phyloP scores from a whole-genome alignment of 345 rosid species.

The Boechera retrofracta region DNA sequence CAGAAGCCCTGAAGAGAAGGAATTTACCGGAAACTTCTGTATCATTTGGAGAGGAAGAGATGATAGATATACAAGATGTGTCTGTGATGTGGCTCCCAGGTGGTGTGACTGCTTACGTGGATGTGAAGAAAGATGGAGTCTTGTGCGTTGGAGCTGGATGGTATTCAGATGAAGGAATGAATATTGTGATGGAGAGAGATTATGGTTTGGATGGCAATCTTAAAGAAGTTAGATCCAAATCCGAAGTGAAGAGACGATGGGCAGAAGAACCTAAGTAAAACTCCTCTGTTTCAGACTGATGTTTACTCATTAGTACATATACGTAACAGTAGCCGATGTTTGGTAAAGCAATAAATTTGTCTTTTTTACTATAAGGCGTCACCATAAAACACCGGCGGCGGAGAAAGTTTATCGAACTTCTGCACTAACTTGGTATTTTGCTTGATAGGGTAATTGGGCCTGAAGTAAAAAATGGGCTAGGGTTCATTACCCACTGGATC shows the following conservation, averaged over 20 bases:
- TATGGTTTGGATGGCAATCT: constrained; percentile 83
- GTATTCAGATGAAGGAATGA: constrained; percentile 92
- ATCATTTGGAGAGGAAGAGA: constrained; percentile 83
- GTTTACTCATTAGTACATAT: constrained; percentile 15
- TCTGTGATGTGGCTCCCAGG: constrained; percentile 88
- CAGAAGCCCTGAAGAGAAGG: constrained; percentile 79
- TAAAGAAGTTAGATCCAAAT: constrained; percentile 74
- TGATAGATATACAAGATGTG: constrained; percentile 72
- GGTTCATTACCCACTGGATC: constrained; percentile 5
- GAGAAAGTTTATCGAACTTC: not conserved
- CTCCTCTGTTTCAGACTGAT: constrained; percentile 23
- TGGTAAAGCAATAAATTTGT: constrained; percentile 13
- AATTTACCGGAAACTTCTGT: constrained; percentile 65
- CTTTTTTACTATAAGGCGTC: not conserved
- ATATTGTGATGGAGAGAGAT: constrained; percentile 92
- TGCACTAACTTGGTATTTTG: not conserved
- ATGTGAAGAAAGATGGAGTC: constrained; percentile 72
- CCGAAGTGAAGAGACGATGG: constrained; percentile 92
- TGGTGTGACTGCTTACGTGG: constrained; percentile 76
- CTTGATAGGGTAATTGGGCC: constrained; percentile 5
- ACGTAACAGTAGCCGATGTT: constrained; percentile 21
- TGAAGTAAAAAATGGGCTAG: not conserved
- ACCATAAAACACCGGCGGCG: not conserved
- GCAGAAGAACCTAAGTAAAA: constrained; percentile 30
- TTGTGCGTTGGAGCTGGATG: constrained; percentile 86